Percentiles rank a stretch among this genome's conserved stretches.
These are phyloP conservation scores for Abelmoschus esculentus DNA, from an alignment of 345 rosid genomes.

Conservation along the genomic window DNA sequence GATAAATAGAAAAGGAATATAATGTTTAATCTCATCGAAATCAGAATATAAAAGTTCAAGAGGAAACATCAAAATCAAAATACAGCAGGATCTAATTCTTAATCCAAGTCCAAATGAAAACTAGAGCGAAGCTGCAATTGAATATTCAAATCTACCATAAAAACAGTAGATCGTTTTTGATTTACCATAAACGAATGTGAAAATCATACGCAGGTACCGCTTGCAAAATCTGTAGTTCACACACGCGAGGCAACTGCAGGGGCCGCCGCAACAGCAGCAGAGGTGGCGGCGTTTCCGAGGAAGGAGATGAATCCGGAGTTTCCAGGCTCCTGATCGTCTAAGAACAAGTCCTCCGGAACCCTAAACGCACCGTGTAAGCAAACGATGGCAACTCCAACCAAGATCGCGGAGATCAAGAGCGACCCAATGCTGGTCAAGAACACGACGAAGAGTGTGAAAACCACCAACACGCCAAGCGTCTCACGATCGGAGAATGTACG, in stretches of 20 bases:
- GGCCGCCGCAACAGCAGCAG: constrained; percentile 53
- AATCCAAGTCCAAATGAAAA: background rate
- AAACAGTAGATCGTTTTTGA: background rate
- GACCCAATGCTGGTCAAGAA: constrained; percentile 12
- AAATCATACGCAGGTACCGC: background rate
- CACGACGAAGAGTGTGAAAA: constrained; percentile 32
- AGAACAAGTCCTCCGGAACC: constrained; percentile 75
- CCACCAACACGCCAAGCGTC: constrained; percentile 45
- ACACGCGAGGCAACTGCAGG: constrained; percentile 53
- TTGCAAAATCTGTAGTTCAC: constrained; percentile 12
- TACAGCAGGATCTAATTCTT: constrained; percentile 6
- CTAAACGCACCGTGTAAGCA: constrained; percentile 79
- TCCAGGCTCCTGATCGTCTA: constrained; percentile 69
- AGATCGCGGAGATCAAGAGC: constrained; percentile 8
- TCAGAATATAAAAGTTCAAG: background rate
- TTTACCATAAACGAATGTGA: background rate
- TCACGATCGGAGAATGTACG: constrained; percentile 78
- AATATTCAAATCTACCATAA: background rate
- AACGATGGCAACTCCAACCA: constrained; percentile 39
- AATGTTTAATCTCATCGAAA: background rate
- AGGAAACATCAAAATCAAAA: background rate
- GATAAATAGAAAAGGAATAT: background rate
- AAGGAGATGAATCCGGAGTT: constrained; percentile 58
- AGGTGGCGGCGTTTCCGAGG: constrained; percentile 60
- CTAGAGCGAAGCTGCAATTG: constrained; percentile 1